phyloP scores from a whole-genome alignment of 2,329 filamentous ascomycete genomes.

The Alternaria rosae region DNA sequence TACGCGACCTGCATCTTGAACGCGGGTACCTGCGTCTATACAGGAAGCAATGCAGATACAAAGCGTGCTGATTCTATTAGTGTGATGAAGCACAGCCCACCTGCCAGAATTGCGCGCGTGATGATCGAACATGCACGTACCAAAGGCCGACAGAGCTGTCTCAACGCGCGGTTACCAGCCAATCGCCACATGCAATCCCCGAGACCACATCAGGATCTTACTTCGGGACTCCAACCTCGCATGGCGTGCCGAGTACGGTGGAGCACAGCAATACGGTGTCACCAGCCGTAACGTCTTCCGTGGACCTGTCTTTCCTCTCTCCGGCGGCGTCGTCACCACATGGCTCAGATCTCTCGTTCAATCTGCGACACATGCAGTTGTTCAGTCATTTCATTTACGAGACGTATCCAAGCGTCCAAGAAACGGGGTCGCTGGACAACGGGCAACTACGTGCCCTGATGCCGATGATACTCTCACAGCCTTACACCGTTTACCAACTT shows the following conservation, averaged over 20 bases:
- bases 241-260: background rate
- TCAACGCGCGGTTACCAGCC: background rate
- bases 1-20: conserved; percentile 3
- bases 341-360: conserved; percentile 9
- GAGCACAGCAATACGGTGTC: background rate
- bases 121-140: conserved; percentile 25
- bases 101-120: conserved; percentile 25
- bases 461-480: background rate
- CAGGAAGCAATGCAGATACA: background rate
- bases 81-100: conserved; percentile 28
- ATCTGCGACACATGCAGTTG: conserved; percentile 30
- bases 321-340: background rate
- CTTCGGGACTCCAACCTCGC: conserved; percentile 6
- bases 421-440: background rate
- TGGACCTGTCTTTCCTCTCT: conserved; percentile 3
- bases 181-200: background rate
- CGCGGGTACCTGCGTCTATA: background rate
- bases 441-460: background rate
- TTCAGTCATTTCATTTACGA: conserved; percentile 28
- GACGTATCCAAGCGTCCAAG: conserved; percentile 13
- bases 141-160: background rate
- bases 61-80: conserved; percentile 8
- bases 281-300: background rate
- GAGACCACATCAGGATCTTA: background rate
- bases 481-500: background rate